A percentile compares a stretch with the other conserved stretches of the same genome.
Conservation (phyloP, 257 asterid genomes). For the Salvia miltiorrhiza region DNA sequence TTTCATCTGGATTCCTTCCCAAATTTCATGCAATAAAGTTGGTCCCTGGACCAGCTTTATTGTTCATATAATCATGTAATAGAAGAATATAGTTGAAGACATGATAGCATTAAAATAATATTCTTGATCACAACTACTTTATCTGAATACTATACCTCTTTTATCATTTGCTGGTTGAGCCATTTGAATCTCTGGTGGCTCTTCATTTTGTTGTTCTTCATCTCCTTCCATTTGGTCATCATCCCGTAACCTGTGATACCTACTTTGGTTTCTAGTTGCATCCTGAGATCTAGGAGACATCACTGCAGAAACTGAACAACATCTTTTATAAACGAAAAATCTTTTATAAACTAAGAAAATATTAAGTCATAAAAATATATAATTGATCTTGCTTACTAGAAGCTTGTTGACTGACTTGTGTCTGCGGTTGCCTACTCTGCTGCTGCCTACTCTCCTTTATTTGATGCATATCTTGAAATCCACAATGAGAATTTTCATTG, state of each 20-base stretch:
- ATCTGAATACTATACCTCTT: background rate
- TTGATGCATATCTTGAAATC: constrained; percentile 1
- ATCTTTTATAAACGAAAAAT: background rate
- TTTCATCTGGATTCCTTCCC: constrained; percentile 9
- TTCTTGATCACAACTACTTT: background rate
- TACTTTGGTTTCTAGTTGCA: background rate
- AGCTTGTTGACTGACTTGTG: background rate
- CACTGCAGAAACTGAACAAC: background rate
- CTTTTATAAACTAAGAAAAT: background rate
- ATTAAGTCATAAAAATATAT: background rate
- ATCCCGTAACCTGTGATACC: background rate
- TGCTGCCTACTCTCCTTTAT: background rate
- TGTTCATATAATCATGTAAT: background rate
- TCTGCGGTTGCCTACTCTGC: background rate
- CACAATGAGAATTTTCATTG: background rate
- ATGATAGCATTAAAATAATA: background rate
- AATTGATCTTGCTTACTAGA: background rate
- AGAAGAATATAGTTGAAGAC: background rate
- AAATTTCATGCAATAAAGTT: background rate
- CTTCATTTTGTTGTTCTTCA: background rate
- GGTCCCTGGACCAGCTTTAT: background rate
- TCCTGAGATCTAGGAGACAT: constrained; percentile 3
- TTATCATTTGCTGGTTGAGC: background rate
- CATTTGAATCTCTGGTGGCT: background rate
- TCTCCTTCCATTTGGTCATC: background rate